These are phyloP conservation scores for Cladochytrium replicatum DNA, from an alignment of 192 early-diverging fungal genomes.

Conservation along the genomic window DNA sequence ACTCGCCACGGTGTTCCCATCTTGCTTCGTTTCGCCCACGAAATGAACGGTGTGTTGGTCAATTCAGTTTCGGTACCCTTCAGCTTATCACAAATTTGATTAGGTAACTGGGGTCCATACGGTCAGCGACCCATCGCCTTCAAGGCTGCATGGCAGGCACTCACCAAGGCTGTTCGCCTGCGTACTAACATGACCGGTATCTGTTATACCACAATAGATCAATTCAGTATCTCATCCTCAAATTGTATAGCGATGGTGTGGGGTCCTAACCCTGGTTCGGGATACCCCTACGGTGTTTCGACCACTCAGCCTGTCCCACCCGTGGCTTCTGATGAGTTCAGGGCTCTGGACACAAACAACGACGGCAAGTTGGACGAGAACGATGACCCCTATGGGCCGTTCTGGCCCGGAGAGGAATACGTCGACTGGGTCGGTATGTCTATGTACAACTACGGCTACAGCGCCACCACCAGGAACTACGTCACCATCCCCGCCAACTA, in stretches of 20 bases:
- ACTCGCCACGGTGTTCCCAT: constrained; percentile 17
- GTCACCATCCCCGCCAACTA: constrained; percentile 3
- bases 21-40: constrained; percentile 27
- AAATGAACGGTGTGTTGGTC: constrained; percentile 26
- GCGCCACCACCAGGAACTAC: constrained; percentile 12
- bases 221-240: too few relatives aligned
- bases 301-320: background rate
- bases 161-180: constrained; percentile 7
- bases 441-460: constrained; percentile 22
- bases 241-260: constrained; percentile 17
- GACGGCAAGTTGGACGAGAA: constrained; percentile 24
- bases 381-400: constrained; percentile 39
- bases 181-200: constrained; percentile 7
- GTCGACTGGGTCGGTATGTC: constrained; percentile 39
- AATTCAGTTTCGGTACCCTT: background rate
- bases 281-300: constrained; percentile 19
- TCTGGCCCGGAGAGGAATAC: constrained; percentile 33
- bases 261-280: constrained; percentile 26
- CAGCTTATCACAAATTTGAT: too few relatives aligned
- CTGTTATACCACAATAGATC: background rate
- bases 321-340: constrained; percentile 1
- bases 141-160: constrained; percentile 9
- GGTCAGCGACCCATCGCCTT: constrained; percentile 22
- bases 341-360: constrained; percentile 33
- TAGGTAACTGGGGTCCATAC: constrained; percentile 27